These are phyloP conservation scores for Rhytidhysteron rufulum DNA, from an alignment of 2,329 filamentous ascomycete genomes.

Conservation along the genomic window DNA sequence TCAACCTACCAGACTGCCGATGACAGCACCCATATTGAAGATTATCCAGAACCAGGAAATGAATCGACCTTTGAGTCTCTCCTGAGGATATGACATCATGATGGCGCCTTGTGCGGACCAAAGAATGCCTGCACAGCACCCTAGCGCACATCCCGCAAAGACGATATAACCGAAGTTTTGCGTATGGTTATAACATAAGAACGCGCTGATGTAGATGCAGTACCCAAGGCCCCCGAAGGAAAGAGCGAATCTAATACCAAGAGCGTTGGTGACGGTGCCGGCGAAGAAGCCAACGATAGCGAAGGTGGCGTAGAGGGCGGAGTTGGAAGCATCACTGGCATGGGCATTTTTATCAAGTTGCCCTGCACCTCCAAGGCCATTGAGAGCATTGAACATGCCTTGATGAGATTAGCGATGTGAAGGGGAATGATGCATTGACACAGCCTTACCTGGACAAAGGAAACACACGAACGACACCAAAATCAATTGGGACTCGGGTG, in stretches of 20 bases:
- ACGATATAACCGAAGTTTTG: constrained; percentile 64
- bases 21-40: constrained; percentile 87
- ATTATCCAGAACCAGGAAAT: constrained; percentile 94
- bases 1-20: constrained; percentile 63
- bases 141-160: constrained; percentile 69
- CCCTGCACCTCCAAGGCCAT: constrained; percentile 43
- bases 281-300: constrained; percentile 59
- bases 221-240: constrained; percentile 71
- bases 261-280: constrained; percentile 66
- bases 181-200: constrained; percentile 65
- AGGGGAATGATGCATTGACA: not conserved
- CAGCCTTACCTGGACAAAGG: constrained; percentile 38
- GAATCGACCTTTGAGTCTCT: constrained; percentile 78
- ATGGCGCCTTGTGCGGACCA: constrained; percentile 78
- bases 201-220: constrained; percentile 65
- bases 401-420: constrained; percentile 4
- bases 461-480: constrained; percentile 48
- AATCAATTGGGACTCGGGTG: constrained; percentile 42
- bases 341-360: constrained; percentile 41
- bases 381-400: constrained; percentile 47
- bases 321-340: constrained; percentile 58
- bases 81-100: constrained; percentile 85
- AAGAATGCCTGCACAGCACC: constrained; percentile 70
- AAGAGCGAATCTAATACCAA: constrained; percentile 64
- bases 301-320: constrained; percentile 67